Conservation (phyloP, 2,329 filamentous ascomycete genomes). For the Penicillium sclerotiorum region DNA sequence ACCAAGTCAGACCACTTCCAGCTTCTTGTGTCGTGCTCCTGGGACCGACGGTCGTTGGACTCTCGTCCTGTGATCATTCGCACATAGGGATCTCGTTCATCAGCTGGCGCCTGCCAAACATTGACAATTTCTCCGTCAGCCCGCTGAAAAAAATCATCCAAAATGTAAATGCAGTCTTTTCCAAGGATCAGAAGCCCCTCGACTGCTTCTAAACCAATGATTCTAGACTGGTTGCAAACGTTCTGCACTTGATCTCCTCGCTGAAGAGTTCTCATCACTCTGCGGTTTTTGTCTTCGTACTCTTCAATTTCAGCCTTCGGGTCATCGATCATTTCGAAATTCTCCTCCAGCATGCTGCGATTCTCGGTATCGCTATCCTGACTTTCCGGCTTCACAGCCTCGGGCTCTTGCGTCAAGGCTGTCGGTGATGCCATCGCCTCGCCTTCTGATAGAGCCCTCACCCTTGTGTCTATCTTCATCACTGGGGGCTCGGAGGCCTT, state of each 20-base stretch:
- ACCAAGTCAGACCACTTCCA: conserved; percentile 96
- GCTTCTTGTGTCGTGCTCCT: conserved; percentile 79
- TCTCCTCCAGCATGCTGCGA: conserved; percentile 68
- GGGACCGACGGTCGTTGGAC: conserved; percentile 59
- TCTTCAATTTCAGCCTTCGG: conserved; percentile 81
- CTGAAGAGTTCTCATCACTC: conserved; percentile 92
- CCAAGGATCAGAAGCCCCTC: conserved; percentile 93
- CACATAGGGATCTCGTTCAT: conserved; percentile 93
- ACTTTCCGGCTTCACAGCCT: conserved; percentile 34
- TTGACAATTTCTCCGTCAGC: conserved; percentile 96
- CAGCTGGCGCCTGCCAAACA: conserved; percentile 86
- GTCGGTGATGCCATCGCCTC: conserved; percentile 45
- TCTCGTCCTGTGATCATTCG: conserved; percentile 86
- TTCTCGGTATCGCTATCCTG: conserved; percentile 39
- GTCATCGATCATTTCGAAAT: conserved; percentile 94
- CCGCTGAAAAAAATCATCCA: conserved; percentile 95
- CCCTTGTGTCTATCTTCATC: conserved; percentile 51
- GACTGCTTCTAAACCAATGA: conserved; percentile 88
- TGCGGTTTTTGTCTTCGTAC: conserved; percentile 97
- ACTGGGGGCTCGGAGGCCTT: conserved; percentile 60
- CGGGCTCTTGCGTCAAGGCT: conserved; percentile 33
- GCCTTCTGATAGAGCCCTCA: conserved; percentile 43
- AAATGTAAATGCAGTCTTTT: conserved; percentile 87
- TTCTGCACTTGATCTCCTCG: conserved; percentile 89
- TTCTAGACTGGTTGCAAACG: conserved; percentile 92